These are phyloP conservation scores for Calocybe gangraenosa DNA, from an alignment of 768 basidiomycete species.

Conservation along the genomic window DNA sequence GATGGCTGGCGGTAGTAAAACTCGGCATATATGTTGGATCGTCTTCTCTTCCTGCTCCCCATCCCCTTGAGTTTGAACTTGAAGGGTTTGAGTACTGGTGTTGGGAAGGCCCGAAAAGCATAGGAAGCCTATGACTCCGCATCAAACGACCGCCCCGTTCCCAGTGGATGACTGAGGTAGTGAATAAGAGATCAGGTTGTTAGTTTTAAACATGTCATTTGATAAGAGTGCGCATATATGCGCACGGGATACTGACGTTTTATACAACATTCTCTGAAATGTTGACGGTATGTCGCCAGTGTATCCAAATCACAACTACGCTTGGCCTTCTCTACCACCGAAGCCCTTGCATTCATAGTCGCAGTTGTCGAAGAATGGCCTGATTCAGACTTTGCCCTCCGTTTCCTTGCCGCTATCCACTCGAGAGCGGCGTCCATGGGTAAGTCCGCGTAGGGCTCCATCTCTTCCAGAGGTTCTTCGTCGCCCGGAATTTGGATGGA, in stretches of 20 bases:
- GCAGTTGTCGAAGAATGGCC: slow-evolving; percentile 34
- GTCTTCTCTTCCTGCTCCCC: too few relatives aligned
- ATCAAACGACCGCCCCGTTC: slow-evolving; percentile 68
- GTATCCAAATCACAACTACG: too few relatives aligned
- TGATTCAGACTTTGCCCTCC: slow-evolving; percentile 11
- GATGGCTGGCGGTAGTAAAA: slow-evolving; percentile 64
- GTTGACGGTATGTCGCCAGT: slow-evolving; percentile 11
- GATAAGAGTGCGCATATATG: slow-evolving; percentile 1
- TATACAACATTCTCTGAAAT: slow-evolving; percentile 71
- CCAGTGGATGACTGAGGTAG: slow-evolving; percentile 89
- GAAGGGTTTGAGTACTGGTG: not conserved
- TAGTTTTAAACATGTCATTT: too few relatives aligned
- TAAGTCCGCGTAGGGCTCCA: slow-evolving; percentile 27
- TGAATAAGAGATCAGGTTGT: not conserved
- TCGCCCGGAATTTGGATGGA: slow-evolving; percentile 11
- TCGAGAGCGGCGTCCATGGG: slow-evolving; percentile 39
- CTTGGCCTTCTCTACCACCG: too few relatives aligned
- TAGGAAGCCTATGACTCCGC: slow-evolving; percentile 26
- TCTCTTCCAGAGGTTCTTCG: slow-evolving; percentile 29
- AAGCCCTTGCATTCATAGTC: too few relatives aligned
- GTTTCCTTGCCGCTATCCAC: slow-evolving; percentile 28
- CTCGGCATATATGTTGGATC: too few relatives aligned
- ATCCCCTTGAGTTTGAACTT: not conserved
- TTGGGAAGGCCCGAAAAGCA: not conserved
- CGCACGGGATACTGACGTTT: slow-evolving; percentile 32